Evolutionary conservation across 108 stramenopile genomes (phyloP).

Genomic region (Pseudonitzschia multistriata): DNA sequence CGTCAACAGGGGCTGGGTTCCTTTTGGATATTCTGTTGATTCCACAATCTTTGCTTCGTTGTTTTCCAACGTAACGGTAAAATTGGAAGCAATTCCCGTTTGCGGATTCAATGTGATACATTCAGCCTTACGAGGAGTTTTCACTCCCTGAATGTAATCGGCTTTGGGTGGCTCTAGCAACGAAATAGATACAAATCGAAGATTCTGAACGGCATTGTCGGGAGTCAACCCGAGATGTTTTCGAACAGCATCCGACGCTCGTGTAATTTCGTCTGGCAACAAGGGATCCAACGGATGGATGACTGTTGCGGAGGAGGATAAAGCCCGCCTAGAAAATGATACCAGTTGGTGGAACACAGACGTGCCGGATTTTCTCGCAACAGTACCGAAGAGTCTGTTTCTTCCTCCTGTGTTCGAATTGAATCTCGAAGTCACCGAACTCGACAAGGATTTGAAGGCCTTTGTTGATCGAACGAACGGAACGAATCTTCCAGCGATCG

Average conservation of each 20-base stretch:
- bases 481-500: too few relatives aligned
- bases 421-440: too few relatives aligned
- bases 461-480: too few relatives aligned
- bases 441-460: too few relatives aligned
- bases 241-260: conserved; percentile 26
- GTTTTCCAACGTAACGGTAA: conserved; percentile 25
- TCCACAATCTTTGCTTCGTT: background rate
- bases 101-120: conserved; percentile 41
- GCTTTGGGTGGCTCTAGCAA: conserved; percentile 49
- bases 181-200: conserved; percentile 54
- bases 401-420: too few relatives aligned
- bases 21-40: conserved; percentile 25
- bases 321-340: too few relatives aligned
- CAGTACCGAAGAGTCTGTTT: too few relatives aligned
- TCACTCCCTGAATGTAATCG: conserved; percentile 10
- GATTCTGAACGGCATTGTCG: conserved; percentile 12
- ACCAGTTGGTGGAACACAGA: too few relatives aligned
- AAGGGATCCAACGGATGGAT: conserved; percentile 38
- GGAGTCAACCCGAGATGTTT: conserved; percentile 8
- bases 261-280: conserved; percentile 41
- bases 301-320: too few relatives aligned
- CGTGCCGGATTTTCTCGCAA: too few relatives aligned
- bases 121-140: conserved; percentile 35
- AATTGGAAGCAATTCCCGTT: conserved; percentile 50
- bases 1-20: conserved; percentile 66